phyloP scores from a whole-genome alignment of 805 yeast genomes.

The Peterozyma toletana region DNA sequence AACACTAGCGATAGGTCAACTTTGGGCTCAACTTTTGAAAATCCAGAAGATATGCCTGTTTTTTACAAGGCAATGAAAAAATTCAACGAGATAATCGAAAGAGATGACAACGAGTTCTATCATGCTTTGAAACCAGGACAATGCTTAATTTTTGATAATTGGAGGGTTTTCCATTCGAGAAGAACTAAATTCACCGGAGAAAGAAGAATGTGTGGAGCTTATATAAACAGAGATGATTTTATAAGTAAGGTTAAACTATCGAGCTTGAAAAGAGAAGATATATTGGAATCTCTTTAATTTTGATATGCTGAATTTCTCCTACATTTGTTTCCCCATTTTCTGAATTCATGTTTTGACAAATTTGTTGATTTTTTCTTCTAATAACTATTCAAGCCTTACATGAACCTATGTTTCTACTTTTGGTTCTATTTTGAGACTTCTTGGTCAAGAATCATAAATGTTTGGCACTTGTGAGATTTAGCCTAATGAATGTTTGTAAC shows the following conservation, averaged over 20 bases:
- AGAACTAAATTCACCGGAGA: slow-evolving; percentile 61
- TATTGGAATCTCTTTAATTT: slow-evolving; percentile 24
- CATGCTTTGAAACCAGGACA: slow-evolving; percentile 58
- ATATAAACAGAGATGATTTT: slow-evolving; percentile 62
- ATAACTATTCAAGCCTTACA: too few relatives aligned
- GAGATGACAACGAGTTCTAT: slow-evolving; percentile 41
- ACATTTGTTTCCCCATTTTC: too few relatives aligned
- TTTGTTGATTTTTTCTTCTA: too few relatives aligned
- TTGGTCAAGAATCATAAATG: too few relatives aligned
- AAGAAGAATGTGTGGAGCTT: slow-evolving; percentile 69
- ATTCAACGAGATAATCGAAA: slow-evolving; percentile 48
- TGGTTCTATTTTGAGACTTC: too few relatives aligned
- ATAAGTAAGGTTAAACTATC: slow-evolving; percentile 36
- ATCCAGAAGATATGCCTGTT: slow-evolving; percentile 35
- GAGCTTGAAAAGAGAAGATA: slow-evolving; percentile 39
- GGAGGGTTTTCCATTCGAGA: slow-evolving; percentile 67
- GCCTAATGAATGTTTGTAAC: too few relatives aligned
- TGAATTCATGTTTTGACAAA: too few relatives aligned
- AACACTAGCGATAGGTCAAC: slow-evolving; percentile 64
- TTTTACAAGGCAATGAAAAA: slow-evolving; percentile 51
- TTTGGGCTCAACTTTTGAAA: slow-evolving; percentile 38
- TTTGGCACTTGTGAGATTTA: too few relatives aligned
- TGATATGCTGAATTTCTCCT: too few relatives aligned
- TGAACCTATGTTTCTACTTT: too few relatives aligned
- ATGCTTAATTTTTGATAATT: slow-evolving; percentile 61